Percentiles rank a stretch among this genome's conserved stretches.
These are phyloP conservation scores for Halophytophthora batemanensis DNA, from an alignment of 352 stramenopile genomes.

Conservation along the genomic window DNA sequence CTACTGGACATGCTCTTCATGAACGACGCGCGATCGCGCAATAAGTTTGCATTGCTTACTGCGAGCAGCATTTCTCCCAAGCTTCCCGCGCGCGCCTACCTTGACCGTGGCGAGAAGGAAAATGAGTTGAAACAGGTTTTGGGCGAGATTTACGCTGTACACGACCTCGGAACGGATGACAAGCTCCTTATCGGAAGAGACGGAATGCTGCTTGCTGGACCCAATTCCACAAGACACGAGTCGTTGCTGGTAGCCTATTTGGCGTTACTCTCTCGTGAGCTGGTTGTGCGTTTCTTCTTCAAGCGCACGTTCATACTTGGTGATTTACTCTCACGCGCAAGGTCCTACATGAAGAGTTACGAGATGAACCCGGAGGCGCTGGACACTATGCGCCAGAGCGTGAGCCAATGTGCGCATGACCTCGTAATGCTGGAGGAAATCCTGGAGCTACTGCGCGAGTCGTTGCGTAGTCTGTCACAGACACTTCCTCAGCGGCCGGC, in stretches of 20 bases:
- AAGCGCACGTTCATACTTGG: slow-evolving; percentile 96
- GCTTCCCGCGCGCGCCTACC: slow-evolving; percentile 93
- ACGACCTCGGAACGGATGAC: slow-evolving; percentile 95
- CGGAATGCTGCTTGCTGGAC: slow-evolving; percentile 91
- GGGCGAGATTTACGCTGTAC: slow-evolving; percentile 93
- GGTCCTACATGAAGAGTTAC: slow-evolving; percentile 90
- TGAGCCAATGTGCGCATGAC: slow-evolving; percentile 92
- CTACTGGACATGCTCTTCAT: slow-evolving; percentile 96
- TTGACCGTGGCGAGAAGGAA: slow-evolving; percentile 96
- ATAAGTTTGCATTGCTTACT: slow-evolving; percentile 97
- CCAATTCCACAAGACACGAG: slow-evolving; percentile 92
- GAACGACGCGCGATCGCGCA: slow-evolving; percentile 90
- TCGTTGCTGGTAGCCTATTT: slow-evolving; percentile 92
- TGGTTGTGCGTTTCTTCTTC: slow-evolving; percentile 95
- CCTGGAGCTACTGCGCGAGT: slow-evolving; percentile 93
- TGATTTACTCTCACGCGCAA: slow-evolving; percentile 93
- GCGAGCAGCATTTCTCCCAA: slow-evolving; percentile 96
- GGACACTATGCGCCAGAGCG: slow-evolving; percentile 82
- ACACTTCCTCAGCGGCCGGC: slow-evolving; percentile 56
- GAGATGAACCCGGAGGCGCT: slow-evolving; percentile 91
- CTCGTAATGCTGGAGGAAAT: slow-evolving; percentile 96
- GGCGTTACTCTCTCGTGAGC: slow-evolving; percentile 88
- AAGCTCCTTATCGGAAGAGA: slow-evolving; percentile 94
- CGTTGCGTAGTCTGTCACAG: slow-evolving; percentile 84
- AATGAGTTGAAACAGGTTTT: slow-evolving; percentile 97